A percentile compares a stretch with the other conserved stretches of the same genome.
Conservation (phyloP, 164 flowering plant genomes). For the Aristolochia contorta region DNA sequence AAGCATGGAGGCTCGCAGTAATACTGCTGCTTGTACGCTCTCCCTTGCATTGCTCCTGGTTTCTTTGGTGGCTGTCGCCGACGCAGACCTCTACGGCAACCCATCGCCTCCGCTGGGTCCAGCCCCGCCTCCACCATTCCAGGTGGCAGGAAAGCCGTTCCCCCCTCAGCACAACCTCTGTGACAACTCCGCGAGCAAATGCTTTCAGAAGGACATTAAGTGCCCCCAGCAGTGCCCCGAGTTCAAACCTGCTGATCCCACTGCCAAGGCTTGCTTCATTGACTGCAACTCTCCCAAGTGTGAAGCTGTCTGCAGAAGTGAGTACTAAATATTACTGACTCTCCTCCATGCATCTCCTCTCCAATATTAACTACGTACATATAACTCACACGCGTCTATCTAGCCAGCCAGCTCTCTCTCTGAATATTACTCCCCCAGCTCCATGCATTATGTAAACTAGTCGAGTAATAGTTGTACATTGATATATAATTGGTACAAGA, state of each 20-base stretch:
- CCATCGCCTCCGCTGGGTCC: constrained; percentile 3
- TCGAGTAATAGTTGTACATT: too few species aligned
- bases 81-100: constrained; percentile 10
- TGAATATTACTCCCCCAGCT: not conserved
- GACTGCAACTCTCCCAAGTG: constrained; percentile 24
- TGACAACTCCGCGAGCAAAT: constrained; percentile 5
- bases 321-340: not conserved
- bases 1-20: constrained; percentile 6
- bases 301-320: constrained; percentile 24
- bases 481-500: too few species aligned
- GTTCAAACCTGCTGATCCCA: constrained; percentile 18
- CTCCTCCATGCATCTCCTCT: too few species aligned
- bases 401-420: not conserved
- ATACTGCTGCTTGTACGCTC: not conserved
- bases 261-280: constrained; percentile 20
- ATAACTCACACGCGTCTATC: too few species aligned
- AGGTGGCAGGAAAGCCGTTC: constrained; percentile 17
- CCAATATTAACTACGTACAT: too few species aligned
- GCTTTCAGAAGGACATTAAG: constrained; percentile 8
- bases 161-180: constrained; percentile 13
- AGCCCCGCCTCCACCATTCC: constrained; percentile 10
- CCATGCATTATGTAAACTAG: too few species aligned
- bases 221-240: constrained; percentile 24
- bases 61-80: constrained; percentile 3
- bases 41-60: constrained; percentile 1